Percentiles rank a stretch among this genome's conserved stretches.
phyloP scores from a whole-genome alignment of 768 basidiomycete species.

The Mrakia gelida region DNA sequence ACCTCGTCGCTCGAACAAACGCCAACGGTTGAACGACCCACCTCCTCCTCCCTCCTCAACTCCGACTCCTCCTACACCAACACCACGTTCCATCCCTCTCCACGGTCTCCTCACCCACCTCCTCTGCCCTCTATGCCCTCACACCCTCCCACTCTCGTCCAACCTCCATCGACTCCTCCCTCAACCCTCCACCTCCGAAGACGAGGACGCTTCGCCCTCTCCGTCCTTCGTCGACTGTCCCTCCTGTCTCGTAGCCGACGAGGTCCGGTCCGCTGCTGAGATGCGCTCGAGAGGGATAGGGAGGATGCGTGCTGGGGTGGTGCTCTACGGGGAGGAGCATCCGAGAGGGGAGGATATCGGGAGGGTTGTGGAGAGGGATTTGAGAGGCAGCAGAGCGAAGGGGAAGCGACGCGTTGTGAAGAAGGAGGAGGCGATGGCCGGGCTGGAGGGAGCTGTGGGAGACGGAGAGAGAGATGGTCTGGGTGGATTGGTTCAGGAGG shows the following conservation, averaged over 20 bases:
- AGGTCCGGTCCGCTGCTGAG: conserved; percentile 47
- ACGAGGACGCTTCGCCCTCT: no score
- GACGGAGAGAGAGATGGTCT: neutral
- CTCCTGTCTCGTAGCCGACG: neutral
- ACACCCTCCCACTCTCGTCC: conserved; percentile 58
- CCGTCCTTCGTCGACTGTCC: neutral
- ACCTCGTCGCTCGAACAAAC: conserved; percentile 3
- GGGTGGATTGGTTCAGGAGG: neutral
- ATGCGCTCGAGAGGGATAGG: conserved; percentile 78
- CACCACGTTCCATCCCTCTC: conserved; percentile 75
- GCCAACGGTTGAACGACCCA: neutral
- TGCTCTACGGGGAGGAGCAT: conserved; percentile 85
- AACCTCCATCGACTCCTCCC: neutral
- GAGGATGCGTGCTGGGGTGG: conserved; percentile 75
- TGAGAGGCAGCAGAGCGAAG: conserved; percentile 54
- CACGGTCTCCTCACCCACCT: conserved; percentile 78
- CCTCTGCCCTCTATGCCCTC: conserved; percentile 75
- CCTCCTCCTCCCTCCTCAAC: neutral
- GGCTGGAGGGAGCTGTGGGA: neutral
- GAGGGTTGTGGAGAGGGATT: conserved; percentile 71
- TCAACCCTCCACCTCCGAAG: neutral
- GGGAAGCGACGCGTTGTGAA: neutral
- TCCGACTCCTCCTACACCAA: neutral
- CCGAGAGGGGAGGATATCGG: conserved; percentile 78
- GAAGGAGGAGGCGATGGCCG: neutral